These are phyloP conservation scores for Epichloe sibirici DNA, from an alignment of 2,329 filamentous ascomycete genomes.

Conservation along the genomic window DNA sequence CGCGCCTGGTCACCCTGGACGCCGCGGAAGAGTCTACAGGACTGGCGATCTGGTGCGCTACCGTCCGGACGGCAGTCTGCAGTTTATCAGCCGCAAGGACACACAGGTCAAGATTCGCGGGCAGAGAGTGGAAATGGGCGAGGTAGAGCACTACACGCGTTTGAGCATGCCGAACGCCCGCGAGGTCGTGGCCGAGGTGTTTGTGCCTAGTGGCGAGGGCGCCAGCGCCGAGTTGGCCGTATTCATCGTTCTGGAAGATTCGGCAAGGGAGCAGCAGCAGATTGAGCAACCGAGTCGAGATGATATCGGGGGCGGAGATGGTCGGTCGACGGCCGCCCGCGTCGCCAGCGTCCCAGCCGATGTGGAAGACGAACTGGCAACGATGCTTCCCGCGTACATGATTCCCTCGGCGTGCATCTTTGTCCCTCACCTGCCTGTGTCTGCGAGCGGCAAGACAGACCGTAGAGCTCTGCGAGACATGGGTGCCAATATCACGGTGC, in stretches of 20 bases:
- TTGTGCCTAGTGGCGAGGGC: no score
- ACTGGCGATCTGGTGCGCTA: slow-evolving; percentile 23
- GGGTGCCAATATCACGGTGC: neutral
- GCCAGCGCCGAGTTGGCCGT: no score
- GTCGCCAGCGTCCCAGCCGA: neutral
- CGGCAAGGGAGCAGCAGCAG: no score
- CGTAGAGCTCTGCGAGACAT: slow-evolving; percentile 6
- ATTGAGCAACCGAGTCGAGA: no score
- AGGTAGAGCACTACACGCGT: slow-evolving; percentile 10
- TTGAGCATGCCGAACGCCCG: no score
- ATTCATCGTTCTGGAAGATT: no score
- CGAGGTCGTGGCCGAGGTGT: no score
- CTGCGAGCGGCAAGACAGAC: slow-evolving; percentile 8
- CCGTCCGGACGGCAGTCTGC: slow-evolving; percentile 16
- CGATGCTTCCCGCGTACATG: slow-evolving; percentile 9
- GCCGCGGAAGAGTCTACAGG: slow-evolving; percentile 17
- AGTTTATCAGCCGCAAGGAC: slow-evolving; percentile 7
- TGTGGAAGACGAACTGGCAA: slow-evolving; percentile 1
- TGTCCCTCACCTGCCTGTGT: slow-evolving; percentile 6
- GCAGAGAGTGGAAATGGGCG: slow-evolving; percentile 30
- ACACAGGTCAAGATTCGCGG: slow-evolving; percentile 38
- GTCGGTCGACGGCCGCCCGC: neutral
- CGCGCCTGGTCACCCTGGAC: slow-evolving; percentile 14
- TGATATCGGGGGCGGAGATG: no score
- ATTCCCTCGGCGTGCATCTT: slow-evolving; percentile 8